Conservation (phyloP, 2,329 filamentous ascomycete species). For the Pyrenophora seminiperda region DNA sequence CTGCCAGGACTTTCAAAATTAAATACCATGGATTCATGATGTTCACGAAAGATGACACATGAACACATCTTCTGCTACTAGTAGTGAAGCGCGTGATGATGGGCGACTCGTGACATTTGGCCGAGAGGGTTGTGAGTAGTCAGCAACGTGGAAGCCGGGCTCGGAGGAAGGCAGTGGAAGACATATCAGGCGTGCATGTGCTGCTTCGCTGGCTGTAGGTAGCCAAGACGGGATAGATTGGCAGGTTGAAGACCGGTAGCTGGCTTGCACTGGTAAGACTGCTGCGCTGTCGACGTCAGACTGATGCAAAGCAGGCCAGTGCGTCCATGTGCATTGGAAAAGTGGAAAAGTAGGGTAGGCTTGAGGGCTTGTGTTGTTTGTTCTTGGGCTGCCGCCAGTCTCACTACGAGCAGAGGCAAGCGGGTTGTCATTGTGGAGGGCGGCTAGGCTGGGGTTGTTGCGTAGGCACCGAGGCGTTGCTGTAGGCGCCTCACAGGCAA, state of each 20-base stretch:
- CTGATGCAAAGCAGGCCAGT: neutral
- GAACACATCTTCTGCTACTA: neutral
- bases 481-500: conserved; percentile 20
- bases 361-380: too few species aligned
- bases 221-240: conserved; percentile 4
- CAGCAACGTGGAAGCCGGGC: too few species aligned
- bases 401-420: neutral
- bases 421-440: neutral
- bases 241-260: conserved; percentile 11
- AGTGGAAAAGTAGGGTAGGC: too few species aligned
- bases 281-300: conserved; percentile 21
- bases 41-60: conserved; percentile 21
- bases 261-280: conserved; percentile 17
- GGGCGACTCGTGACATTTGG: neutral
- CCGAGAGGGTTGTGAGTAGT: too few species aligned
- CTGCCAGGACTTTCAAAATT: conserved; percentile 35
- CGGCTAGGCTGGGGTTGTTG: conserved; percentile 15
- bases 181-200: neutral
- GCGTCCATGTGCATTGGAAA: neutral
- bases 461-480: conserved; percentile 16
- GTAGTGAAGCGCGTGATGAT: too few species aligned
- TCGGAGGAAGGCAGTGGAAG: neutral
- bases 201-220: conserved; percentile 4
- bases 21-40: conserved; percentile 44
- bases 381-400: too few species aligned